Percentiles rank a stretch among this genome's conserved stretches.
Evolutionary conservation across 192 early-diverging fungal species (phyloP).

Genomic region (Entomortierella parvispora): DNA sequence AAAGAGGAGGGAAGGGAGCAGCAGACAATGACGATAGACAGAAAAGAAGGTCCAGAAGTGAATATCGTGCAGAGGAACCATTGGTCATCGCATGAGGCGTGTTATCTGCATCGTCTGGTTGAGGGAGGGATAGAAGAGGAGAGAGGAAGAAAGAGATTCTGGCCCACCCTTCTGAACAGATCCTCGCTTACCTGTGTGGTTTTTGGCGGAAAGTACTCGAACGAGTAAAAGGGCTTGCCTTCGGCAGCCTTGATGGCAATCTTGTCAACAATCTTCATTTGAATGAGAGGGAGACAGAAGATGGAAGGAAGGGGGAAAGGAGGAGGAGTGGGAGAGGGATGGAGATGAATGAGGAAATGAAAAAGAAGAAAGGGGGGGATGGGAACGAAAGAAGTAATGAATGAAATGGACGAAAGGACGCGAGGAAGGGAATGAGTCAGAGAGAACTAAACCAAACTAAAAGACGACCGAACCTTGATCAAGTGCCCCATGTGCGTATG

Average conservation of each 20-base stretch:
- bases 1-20: not conserved
- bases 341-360: not conserved
- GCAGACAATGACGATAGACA: not conserved
- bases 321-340: too few species aligned
- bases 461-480: not conserved
- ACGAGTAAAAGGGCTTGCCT: constrained; percentile 77
- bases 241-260: constrained; percentile 66
- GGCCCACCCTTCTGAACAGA: too few species aligned
- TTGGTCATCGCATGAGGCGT: not conserved
- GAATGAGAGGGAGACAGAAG: not conserved
- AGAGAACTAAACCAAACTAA: not conserved
- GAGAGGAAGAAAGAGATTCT: too few species aligned
- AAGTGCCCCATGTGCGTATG: not conserved
- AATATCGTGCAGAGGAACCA: constrained; percentile 29
- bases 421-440: not conserved
- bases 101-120: too few species aligned
- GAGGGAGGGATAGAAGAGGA: too few species aligned
- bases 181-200: constrained; percentile 67
- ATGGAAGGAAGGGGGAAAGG: not conserved
- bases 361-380: too few species aligned
- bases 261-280: constrained; percentile 75
- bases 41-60: constrained; percentile 45
- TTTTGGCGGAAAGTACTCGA: constrained; percentile 96
- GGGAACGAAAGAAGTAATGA: too few species aligned
- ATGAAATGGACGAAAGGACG: too few species aligned